Percentiles rank a stretch among this genome's conserved stretches.
phyloP scores from a whole-genome alignment of 2,329 filamentous ascomycete genomes.

The Elsinoe batatas region DNA sequence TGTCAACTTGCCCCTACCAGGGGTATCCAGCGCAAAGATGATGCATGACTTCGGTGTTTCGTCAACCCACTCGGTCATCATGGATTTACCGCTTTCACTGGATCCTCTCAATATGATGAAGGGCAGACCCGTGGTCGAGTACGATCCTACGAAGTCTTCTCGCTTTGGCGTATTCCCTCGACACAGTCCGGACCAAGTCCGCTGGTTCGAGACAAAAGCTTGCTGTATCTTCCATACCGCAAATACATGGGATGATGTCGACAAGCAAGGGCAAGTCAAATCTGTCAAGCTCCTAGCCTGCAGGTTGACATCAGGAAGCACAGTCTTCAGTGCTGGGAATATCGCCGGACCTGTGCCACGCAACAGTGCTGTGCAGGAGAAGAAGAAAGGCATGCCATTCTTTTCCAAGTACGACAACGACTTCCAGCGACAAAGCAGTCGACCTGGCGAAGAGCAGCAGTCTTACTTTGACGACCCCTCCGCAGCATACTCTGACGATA shows the following conservation, averaged over 20 bases:
- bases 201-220: constrained; percentile 58
- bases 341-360: constrained; percentile 44
- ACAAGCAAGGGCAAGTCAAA: constrained; percentile 24
- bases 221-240: constrained; percentile 65
- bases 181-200: constrained; percentile 45
- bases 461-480: constrained; percentile 23
- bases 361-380: constrained; percentile 18
- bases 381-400: constrained; percentile 34
- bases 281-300: constrained; percentile 57
- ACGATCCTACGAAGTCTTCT: constrained; percentile 47
- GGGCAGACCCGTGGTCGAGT: constrained; percentile 49
- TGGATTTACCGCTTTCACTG: constrained; percentile 58
- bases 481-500: constrained; percentile 10
- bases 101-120: constrained; percentile 52
- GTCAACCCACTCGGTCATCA: constrained; percentile 51
- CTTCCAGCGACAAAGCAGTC: constrained; percentile 18
- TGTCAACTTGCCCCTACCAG: constrained; percentile 49
- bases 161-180: constrained; percentile 61
- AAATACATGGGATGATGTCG: constrained; percentile 54
- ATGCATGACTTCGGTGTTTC: constrained; percentile 71
- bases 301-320: constrained; percentile 53
- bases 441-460: constrained; percentile 21
- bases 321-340: constrained; percentile 57
- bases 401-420: constrained; percentile 37
- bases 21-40: constrained; percentile 55